These are phyloP conservation scores for Cladophialophora immunda DNA, from an alignment of 2,329 filamentous ascomycete species.

Conservation along the genomic window DNA sequence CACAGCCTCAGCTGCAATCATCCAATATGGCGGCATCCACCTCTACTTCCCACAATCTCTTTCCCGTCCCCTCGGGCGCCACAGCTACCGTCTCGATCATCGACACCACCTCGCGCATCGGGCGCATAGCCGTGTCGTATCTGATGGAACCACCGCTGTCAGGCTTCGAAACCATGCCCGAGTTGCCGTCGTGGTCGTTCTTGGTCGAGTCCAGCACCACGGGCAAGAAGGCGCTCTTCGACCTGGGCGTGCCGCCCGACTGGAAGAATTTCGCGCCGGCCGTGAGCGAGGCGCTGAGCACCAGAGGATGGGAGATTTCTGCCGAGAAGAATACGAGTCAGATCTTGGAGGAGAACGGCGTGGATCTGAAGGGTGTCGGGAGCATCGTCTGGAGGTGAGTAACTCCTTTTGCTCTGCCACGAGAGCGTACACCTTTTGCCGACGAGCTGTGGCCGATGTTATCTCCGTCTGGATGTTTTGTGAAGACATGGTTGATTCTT, in stretches of 20 bases:
- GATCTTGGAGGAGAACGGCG: conserved; percentile 36
- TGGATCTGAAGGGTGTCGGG: conserved; percentile 25
- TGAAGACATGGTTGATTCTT: neutral
- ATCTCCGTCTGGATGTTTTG: neutral
- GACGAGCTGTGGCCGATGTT: neutral
- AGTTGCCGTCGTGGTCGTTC: conserved; percentile 46
- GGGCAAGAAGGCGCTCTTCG: conserved; percentile 46
- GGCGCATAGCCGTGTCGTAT: neutral
- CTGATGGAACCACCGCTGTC: conserved; percentile 26
- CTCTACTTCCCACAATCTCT: conserved; percentile 8
- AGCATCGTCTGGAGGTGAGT: conserved; percentile 28
- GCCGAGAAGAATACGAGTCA: conserved; percentile 36
- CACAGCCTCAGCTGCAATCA: neutral
- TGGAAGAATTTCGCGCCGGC: conserved; percentile 23
- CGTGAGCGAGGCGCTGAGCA: conserved; percentile 12
- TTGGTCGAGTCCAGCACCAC: conserved; percentile 55
- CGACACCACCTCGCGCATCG: conserved; percentile 17
- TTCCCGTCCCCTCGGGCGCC: conserved; percentile 18
- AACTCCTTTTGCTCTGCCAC: neutral
- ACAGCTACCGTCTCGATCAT: conserved; percentile 18
- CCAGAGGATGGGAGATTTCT: conserved; percentile 22
- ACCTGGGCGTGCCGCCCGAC: conserved; percentile 45
- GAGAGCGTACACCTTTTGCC: neutral
- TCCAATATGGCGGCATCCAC: neutral
- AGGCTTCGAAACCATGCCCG: conserved; percentile 30